Evolutionary conservation across 2,329 filamentous ascomycete genomes (phyloP).

Genomic region (Colletotrichum sp.): DNA sequence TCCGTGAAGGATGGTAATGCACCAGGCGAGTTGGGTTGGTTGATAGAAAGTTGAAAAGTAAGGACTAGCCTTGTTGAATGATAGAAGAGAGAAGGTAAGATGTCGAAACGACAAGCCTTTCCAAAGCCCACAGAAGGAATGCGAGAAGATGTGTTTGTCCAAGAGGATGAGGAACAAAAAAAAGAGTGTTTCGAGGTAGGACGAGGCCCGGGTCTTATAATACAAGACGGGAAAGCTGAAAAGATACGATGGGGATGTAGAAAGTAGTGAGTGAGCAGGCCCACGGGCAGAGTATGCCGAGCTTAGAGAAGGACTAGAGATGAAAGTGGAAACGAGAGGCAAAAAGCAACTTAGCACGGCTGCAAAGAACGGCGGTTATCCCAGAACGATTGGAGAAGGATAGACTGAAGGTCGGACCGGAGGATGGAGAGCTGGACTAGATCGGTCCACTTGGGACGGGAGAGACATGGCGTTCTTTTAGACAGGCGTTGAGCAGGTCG

Average conservation of each 20-base stretch:
- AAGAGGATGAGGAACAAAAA: conserved; percentile 15
- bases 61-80: conserved; percentile 40
- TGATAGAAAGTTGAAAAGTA: conserved; percentile 30
- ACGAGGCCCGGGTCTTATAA: conserved; percentile 22
- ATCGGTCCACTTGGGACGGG: conserved; percentile 22
- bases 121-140: conserved; percentile 24
- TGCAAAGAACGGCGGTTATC: conserved; percentile 37
- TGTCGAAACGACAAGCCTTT: conserved; percentile 23
- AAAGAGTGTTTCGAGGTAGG: conserved; percentile 6
- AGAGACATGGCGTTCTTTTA: conserved; percentile 23
- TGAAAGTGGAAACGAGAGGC: conserved; percentile 23
- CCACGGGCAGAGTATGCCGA: conserved; percentile 14
- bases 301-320: conserved; percentile 12
- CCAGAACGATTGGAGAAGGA: conserved; percentile 37
- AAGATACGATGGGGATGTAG: conserved; percentile 15
- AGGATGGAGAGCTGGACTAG: conserved; percentile 17
- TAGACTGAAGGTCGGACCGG: conserved; percentile 22
- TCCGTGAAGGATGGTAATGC: conserved; percentile 24
- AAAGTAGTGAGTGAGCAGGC: conserved; percentile 14
- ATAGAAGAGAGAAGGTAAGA: conserved; percentile 28
- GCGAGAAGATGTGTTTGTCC: conserved; percentile 21
- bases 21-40: conserved; percentile 27
- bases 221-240: background rate
- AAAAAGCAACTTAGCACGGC: conserved; percentile 28
- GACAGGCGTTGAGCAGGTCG: conserved; percentile 28